These are phyloP conservation scores for Trichophyton rubrum DNA, from an alignment of 2,329 filamentous ascomycete species.

Conservation along the genomic window DNA sequence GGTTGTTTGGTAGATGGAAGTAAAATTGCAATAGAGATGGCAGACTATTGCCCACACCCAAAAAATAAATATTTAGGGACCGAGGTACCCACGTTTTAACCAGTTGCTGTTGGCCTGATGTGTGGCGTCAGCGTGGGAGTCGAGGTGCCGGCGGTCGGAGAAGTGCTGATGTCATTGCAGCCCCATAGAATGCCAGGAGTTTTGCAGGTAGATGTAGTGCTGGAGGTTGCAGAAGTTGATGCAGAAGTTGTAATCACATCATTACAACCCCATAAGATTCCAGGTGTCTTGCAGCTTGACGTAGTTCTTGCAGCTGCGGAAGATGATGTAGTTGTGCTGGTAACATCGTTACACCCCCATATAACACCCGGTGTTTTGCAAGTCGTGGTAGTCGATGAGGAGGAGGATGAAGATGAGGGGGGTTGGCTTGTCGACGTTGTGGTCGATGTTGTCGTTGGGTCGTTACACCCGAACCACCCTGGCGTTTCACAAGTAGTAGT, in stretches of 20 bases:
- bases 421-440: conserved; percentile 12
- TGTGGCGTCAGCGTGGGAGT: conserved; percentile 15
- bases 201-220: conserved; percentile 27
- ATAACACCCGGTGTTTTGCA: conserved; percentile 45
- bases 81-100: not conserved
- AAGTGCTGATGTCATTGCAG: conserved; percentile 34
- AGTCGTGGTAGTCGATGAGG: conserved; percentile 10
- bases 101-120: not conserved
- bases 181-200: conserved; percentile 48
- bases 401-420: conserved; percentile 14
- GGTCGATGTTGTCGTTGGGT: conserved; percentile 18
- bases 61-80: not conserved
- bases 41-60: not conserved
- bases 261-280: conserved; percentile 46
- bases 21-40: not conserved
- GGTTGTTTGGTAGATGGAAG: not conserved
- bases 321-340: conserved; percentile 19
- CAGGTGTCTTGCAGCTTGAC: conserved; percentile 39
- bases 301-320: not conserved
- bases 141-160: conserved; percentile 20
- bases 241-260: conserved; percentile 26
- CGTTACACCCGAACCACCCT: conserved; percentile 31
- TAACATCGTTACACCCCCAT: conserved; percentile 42
- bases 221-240: conserved; percentile 6
- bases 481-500: conserved; percentile 25